A percentile compares a stretch with the other conserved stretches of the same genome.
Evolutionary conservation across 768 basidiomycete genomes (phyloP).

Genomic region (Bullera alba): DNA sequence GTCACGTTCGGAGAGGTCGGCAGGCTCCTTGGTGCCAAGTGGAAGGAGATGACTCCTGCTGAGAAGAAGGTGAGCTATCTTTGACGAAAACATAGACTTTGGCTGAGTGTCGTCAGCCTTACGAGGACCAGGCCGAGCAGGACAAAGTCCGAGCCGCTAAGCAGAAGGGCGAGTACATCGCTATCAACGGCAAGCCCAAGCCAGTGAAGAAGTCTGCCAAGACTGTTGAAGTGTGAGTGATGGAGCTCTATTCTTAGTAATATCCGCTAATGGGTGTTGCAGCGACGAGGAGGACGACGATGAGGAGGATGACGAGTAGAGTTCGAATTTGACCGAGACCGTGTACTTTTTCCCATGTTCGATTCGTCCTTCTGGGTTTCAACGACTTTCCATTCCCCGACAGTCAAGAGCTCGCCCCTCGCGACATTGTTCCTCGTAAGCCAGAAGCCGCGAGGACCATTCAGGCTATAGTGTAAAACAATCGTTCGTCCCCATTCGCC

Average conservation of each 20-base stretch:
- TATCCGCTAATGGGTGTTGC: neutral
- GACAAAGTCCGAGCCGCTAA: slow-evolving; percentile 84
- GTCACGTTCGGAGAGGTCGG: slow-evolving; percentile 87
- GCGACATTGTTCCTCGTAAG: too few species aligned
- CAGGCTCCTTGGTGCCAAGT: slow-evolving; percentile 88
- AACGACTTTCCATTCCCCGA: too few species aligned
- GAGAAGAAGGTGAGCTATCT: slow-evolving; percentile 71
- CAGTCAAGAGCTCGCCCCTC: too few species aligned
- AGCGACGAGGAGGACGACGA: slow-evolving; percentile 13
- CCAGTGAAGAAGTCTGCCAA: slow-evolving; percentile 15
- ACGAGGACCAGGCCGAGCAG: slow-evolving; percentile 72
- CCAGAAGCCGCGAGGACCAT: too few species aligned
- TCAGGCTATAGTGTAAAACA: too few species aligned
- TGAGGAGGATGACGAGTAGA: slow-evolving; percentile 13
- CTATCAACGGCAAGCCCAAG: slow-evolving; percentile 7
- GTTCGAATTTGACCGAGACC: too few species aligned
- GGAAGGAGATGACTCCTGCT: slow-evolving; percentile 86
- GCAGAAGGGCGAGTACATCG: slow-evolving; percentile 52
- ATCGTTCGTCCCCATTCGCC: too few species aligned
- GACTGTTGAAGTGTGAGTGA: slow-evolving; percentile 14
- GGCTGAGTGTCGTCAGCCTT: slow-evolving; percentile 56
- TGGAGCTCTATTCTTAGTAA: neutral
- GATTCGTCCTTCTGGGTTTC: too few species aligned
- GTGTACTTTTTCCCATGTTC: too few species aligned
- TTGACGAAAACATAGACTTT: neutral